Conservation (phyloP, 2,329 filamentous ascomycete genomes). For the Aspergillus floridensis region DNA sequence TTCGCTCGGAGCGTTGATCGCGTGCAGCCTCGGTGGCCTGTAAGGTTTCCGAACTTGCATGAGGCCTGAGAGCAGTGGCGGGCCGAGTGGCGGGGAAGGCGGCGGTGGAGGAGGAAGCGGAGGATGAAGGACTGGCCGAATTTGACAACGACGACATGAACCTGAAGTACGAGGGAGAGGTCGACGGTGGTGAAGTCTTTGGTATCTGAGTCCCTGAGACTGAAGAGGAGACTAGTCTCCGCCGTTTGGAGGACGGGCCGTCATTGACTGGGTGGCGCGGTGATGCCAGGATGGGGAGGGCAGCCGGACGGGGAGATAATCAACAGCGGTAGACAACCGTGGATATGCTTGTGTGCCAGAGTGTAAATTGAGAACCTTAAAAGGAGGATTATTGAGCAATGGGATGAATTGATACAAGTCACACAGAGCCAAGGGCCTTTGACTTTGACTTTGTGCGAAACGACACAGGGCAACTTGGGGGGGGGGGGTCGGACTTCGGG, state of each 20-base stretch:
- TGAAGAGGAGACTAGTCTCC: constrained; percentile 35
- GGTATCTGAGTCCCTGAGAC: constrained; percentile 13
- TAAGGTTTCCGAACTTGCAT: constrained; percentile 17
- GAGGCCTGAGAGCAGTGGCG: constrained; percentile 10
- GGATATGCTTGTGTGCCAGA: not conserved
- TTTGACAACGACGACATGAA: constrained; percentile 28
- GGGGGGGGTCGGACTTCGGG: not conserved
- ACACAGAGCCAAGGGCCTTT: not conserved
- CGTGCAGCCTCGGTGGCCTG: constrained; percentile 17
- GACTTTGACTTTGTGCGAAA: not conserved
- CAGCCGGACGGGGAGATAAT: not conserved
- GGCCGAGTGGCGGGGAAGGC: constrained; percentile 9
- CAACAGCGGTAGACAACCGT: not conserved
- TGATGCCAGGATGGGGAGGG: constrained; percentile 21
- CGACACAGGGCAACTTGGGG: not conserved
- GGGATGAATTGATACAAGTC: not conserved
- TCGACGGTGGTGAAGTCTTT: not conserved
- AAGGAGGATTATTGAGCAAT: not conserved
- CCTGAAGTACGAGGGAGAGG: constrained; percentile 2
- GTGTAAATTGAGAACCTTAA: not conserved
- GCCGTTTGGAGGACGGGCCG: constrained; percentile 29
- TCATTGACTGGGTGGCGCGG: constrained; percentile 33
- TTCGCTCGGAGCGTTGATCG: constrained; percentile 18
- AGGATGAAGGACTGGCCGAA: constrained; percentile 17
- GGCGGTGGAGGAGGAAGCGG: constrained; percentile 10